Evolutionary conservation across 352 stramenopile species (phyloP).

Genomic region (Pythium periplocum): DNA sequence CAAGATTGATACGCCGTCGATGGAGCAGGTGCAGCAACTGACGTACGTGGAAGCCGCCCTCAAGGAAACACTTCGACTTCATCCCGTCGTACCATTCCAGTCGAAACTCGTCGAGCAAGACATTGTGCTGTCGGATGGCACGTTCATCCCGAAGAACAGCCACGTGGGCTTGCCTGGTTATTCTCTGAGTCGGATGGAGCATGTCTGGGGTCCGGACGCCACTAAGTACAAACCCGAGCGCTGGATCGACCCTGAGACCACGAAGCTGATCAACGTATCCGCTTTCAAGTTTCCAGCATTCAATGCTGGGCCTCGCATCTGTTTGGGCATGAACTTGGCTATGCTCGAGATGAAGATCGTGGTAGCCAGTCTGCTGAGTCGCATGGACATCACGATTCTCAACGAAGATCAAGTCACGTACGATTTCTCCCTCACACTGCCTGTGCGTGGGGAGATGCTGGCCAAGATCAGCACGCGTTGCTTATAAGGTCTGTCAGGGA

Average conservation of each 20-base stretch:
- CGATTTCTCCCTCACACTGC: slow-evolving; percentile 36
- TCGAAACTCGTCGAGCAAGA: slow-evolving; percentile 11
- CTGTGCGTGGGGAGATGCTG: slow-evolving; percentile 30
- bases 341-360: slow-evolving; percentile 80
- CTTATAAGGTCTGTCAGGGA: not conserved
- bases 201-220: slow-evolving; percentile 29
- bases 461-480: not conserved
- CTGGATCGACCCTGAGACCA: slow-evolving; percentile 16
- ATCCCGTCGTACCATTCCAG: slow-evolving; percentile 30
- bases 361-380: slow-evolving; percentile 39
- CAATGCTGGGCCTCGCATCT: slow-evolving; percentile 42
- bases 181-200: slow-evolving; percentile 21
- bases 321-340: slow-evolving; percentile 53
- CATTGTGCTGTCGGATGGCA: slow-evolving; percentile 3
- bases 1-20: slow-evolving; percentile 14
- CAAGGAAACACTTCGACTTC: slow-evolving; percentile 33
- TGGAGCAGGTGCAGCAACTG: slow-evolving; percentile 41
- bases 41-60: slow-evolving; percentile 41
- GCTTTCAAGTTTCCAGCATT: slow-evolving; percentile 69
- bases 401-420: slow-evolving; percentile 31
- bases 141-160: slow-evolving; percentile 13
- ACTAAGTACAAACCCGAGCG: slow-evolving; percentile 28
- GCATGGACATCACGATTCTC: slow-evolving; percentile 42
- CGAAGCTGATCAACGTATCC: slow-evolving; percentile 20
- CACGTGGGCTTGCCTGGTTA: slow-evolving; percentile 23